Conservation (phyloP, 768 basidiomycete genomes). For the Sistotremastrum suecicum region DNA sequence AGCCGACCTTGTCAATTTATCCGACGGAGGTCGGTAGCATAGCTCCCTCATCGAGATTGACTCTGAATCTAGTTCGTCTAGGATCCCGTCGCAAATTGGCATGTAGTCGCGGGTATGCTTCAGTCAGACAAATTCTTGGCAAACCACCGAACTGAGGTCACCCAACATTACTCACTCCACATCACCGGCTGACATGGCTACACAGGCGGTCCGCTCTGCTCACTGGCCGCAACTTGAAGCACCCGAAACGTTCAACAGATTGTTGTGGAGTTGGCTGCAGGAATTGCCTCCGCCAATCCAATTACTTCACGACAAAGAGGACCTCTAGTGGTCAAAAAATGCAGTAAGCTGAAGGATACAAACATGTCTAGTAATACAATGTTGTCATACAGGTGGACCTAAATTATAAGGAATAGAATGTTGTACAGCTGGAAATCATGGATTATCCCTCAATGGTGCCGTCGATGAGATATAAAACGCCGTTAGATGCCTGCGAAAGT, state of each 20-base stretch:
- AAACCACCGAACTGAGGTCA: slow-evolving; percentile 20
- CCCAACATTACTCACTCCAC: not conserved
- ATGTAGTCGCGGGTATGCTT: slow-evolving; percentile 13
- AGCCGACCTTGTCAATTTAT: slow-evolving; percentile 26
- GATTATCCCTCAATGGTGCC: slow-evolving; percentile 22
- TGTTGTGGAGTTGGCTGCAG: slow-evolving; percentile 39
- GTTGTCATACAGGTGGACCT: too few relatives aligned
- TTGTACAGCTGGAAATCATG: too few relatives aligned
- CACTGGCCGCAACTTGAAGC: slow-evolving; percentile 62
- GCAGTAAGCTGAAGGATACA: too few relatives aligned
- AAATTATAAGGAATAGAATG: too few relatives aligned
- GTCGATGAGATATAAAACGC: slow-evolving; percentile 45
- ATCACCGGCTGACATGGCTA: slow-evolving; percentile 12
- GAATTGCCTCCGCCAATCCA: not conserved
- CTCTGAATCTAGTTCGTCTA: slow-evolving; percentile 5
- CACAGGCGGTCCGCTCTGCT: slow-evolving; percentile 35
- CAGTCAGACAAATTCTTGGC: slow-evolving; percentile 20
- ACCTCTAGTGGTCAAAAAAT: too few relatives aligned
- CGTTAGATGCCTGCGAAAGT: slow-evolving; percentile 32
- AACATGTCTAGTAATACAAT: too few relatives aligned
- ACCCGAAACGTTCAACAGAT: slow-evolving; percentile 34
- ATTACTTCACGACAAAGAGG: too few relatives aligned
- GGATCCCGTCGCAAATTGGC: slow-evolving; percentile 35
- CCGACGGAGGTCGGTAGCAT: slow-evolving; percentile 21
- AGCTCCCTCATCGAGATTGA: not conserved